Evolutionary conservation across 352 stramenopile genomes (phyloP).

Genomic region (Phytopythium sindhum): DNA sequence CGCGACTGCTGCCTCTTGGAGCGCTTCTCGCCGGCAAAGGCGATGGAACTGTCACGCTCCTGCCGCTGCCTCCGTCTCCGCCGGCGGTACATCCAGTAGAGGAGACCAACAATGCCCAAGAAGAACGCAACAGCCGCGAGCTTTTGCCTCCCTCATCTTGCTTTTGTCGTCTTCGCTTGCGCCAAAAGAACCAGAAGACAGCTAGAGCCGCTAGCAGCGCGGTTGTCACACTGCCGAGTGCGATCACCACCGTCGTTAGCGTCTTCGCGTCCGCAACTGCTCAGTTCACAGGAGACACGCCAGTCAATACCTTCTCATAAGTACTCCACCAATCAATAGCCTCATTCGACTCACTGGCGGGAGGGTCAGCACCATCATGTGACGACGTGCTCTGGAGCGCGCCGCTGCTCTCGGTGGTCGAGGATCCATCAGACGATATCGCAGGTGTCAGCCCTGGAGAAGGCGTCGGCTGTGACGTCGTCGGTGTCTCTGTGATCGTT

Average conservation of each 20-base stretch:
- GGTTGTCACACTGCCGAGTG: background rate
- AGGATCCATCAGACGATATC: background rate
- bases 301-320: background rate
- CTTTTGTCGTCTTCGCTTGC: background rate
- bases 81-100: too few species aligned
- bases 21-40: too few species aligned
- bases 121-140: too few species aligned
- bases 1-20: too few species aligned
- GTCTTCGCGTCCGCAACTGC: background rate
- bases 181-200: background rate
- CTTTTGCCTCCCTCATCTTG: background rate
- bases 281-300: background rate
- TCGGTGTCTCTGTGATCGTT: background rate
- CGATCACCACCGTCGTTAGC: background rate
- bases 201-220: background rate
- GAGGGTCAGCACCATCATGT: background rate
- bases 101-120: too few species aligned
- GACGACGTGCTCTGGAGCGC: background rate
- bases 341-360: background rate
- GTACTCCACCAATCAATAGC: background rate
- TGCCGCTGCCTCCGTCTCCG: too few species aligned
- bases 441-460: background rate
- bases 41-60: too few species aligned
- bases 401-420: background rate
- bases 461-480: background rate